These are phyloP conservation scores for Annulohypoxylon bovei DNA, from an alignment of 495 filamentous ascomycete genomes.

Conservation along the genomic window DNA sequence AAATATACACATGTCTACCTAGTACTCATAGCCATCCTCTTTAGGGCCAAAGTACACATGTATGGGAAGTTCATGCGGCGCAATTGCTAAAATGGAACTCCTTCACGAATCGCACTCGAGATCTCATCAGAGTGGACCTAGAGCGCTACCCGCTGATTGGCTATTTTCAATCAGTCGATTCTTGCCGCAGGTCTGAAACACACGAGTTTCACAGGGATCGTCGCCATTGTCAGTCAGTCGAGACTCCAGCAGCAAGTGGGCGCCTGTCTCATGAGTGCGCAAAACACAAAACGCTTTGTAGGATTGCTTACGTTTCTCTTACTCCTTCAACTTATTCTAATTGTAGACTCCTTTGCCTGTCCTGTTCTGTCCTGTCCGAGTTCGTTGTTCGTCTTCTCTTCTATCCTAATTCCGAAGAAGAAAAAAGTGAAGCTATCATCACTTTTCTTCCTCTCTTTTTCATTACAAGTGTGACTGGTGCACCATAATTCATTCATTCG, in stretches of 20 bases:
- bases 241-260: conserved; percentile 10
- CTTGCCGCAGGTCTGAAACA: conserved; percentile 57
- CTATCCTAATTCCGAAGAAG: conserved; percentile 25
- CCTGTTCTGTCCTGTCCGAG: not conserved
- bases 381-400: conserved; percentile 28
- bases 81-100: conserved; percentile 9
- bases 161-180: conserved; percentile 47
- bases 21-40: not conserved
- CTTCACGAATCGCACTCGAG: conserved; percentile 25
- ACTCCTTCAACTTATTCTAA: conserved; percentile 10
- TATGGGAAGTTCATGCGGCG: not conserved
- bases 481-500: conserved; percentile 40
- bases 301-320: conserved; percentile 32
- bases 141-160: conserved; percentile 33
- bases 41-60: not conserved
- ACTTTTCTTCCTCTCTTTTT: conserved; percentile 21
- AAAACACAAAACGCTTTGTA: conserved; percentile 32
- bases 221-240: conserved; percentile 37
- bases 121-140: conserved; percentile 12
- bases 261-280: conserved; percentile 27
- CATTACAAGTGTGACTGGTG: conserved; percentile 45
- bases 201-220: conserved; percentile 44
- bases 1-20: not conserved
- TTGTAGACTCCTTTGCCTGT: conserved; percentile 16
- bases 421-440: conserved; percentile 44